Percentiles rank a stretch among this genome's conserved stretches.
Evolutionary conservation across 2,329 filamentous ascomycete species (phyloP).

Genomic region (Cyphellophora europaea): DNA sequence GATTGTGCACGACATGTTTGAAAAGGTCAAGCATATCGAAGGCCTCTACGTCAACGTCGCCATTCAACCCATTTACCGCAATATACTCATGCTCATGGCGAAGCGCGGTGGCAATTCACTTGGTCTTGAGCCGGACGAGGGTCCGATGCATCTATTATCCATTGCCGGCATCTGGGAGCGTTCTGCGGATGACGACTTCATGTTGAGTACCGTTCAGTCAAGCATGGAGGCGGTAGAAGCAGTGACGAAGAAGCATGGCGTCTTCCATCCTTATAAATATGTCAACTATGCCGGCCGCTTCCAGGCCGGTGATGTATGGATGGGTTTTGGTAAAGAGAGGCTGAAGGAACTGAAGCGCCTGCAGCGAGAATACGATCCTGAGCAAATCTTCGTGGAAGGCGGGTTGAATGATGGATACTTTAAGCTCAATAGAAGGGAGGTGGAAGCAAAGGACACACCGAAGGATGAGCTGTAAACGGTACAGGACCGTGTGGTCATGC

Average conservation of each 20-base stretch:
- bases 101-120: not conserved
- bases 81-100: not conserved
- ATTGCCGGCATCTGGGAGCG: not conserved
- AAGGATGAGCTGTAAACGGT: too few relatives aligned
- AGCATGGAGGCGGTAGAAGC: not conserved
- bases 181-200: not conserved
- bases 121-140: not conserved
- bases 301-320: not conserved
- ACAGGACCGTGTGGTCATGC: too few relatives aligned
- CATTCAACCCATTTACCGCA: not conserved
- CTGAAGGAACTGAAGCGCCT: not conserved
- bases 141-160: not conserved
- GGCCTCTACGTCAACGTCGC: too few relatives aligned
- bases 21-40: too few relatives aligned
- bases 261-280: slow-evolving; percentile 2
- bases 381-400: not conserved
- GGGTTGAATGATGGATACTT: not conserved
- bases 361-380: not conserved
- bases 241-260: not conserved
- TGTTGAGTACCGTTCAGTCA: not conserved
- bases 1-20: too few relatives aligned
- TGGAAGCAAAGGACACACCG: too few relatives aligned
- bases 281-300: not conserved
- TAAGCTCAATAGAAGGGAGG: slow-evolving; percentile 1
- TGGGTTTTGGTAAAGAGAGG: not conserved